Conservation (phyloP, 257 asterid species). For the Voacanga thouarsii region DNA sequence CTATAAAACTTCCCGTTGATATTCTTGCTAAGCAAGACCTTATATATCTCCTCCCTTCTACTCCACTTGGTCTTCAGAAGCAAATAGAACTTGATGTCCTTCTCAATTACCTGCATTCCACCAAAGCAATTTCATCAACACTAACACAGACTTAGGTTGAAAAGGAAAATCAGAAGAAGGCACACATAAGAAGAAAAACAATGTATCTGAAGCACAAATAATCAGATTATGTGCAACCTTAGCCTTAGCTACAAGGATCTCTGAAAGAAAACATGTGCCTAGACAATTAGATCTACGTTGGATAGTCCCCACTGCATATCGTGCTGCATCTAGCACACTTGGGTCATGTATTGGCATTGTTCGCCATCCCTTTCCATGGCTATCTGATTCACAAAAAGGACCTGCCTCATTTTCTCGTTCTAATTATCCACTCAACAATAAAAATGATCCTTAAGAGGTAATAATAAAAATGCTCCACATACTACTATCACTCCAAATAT, state of each 20-base stretch:
- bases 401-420: background rate
- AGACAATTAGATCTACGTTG: background rate
- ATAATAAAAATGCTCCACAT: too few relatives aligned
- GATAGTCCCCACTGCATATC: background rate
- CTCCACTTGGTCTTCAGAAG: background rate
- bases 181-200: background rate
- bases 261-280: constrained; percentile 1
- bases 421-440: background rate
- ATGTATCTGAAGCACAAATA: background rate
- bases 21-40: background rate
- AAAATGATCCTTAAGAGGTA: background rate
- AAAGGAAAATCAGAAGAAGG: background rate
- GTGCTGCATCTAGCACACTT: constrained; percentile 4
- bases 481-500: too few relatives aligned
- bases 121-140: background rate
- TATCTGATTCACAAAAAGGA: constrained; percentile 1
- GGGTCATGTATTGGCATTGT: background rate
- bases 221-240: background rate
- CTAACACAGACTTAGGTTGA: background rate
- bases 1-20: constrained; percentile 4
- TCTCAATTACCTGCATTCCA: constrained; percentile 14
- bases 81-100: constrained; percentile 6
- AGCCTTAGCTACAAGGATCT: background rate
- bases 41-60: background rate
- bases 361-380: background rate